Evolutionary conservation across 768 basidiomycete genomes (phyloP).

Genomic region (Russula sp.): DNA sequence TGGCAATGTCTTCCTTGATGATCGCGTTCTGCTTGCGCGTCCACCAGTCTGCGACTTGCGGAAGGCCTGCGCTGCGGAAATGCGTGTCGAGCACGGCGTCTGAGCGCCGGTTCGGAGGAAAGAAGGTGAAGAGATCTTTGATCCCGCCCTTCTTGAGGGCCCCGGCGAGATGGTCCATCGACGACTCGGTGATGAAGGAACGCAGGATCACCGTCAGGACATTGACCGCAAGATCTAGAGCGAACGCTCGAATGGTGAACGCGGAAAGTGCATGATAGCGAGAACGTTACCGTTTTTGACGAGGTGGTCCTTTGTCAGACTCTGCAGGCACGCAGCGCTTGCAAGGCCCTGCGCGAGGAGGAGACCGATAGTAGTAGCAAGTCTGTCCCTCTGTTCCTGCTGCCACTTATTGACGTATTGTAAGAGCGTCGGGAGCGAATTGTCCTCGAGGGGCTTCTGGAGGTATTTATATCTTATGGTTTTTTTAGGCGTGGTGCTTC

Average conservation of each 20-base stretch:
- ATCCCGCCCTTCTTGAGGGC: slow-evolving; percentile 80
- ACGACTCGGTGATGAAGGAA: slow-evolving; percentile 71
- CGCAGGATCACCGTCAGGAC: slow-evolving; percentile 76
- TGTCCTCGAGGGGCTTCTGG: slow-evolving; percentile 90
- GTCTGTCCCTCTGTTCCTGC: slow-evolving; percentile 67
- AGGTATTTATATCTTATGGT: slow-evolving; percentile 90
- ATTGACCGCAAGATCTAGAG: slow-evolving; percentile 63
- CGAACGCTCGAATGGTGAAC: neutral
- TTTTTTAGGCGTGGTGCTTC: slow-evolving; percentile 7
- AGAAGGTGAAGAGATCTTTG: slow-evolving; percentile 80
- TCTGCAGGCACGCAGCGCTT: slow-evolving; percentile 67
- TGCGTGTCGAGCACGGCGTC: slow-evolving; percentile 71
- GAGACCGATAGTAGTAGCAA: slow-evolving; percentile 74
- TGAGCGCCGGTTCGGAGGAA: slow-evolving; percentile 78
- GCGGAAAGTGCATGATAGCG: neutral
- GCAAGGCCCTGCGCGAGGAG: slow-evolving; percentile 80
- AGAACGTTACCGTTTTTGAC: slow-evolving; percentile 76
- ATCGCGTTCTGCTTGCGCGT: slow-evolving; percentile 81
- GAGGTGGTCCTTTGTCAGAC: slow-evolving; percentile 87
- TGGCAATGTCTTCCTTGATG: slow-evolving; percentile 70
- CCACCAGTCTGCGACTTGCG: slow-evolving; percentile 89
- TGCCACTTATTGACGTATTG: slow-evolving; percentile 89
- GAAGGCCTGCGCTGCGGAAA: slow-evolving; percentile 73
- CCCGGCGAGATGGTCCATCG: slow-evolving; percentile 82
- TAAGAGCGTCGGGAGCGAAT: slow-evolving; percentile 71